A percentile compares a stretch with the other conserved stretches of the same genome.
Evolutionary conservation across 768 basidiomycete genomes (phyloP).

Genomic region (Lactarius trivialis): DNA sequence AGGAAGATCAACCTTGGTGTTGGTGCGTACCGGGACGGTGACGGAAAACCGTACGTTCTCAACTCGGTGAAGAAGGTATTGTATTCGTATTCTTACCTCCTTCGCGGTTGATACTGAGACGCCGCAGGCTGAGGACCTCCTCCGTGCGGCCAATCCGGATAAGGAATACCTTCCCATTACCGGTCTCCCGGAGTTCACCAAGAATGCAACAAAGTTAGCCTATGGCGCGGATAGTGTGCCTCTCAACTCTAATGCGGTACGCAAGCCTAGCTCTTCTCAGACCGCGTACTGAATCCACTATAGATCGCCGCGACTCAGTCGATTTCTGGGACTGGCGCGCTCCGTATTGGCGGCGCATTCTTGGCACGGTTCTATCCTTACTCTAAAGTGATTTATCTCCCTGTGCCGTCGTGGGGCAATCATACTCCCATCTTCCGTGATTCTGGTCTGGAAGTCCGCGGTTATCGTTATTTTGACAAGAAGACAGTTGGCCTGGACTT

Average conservation of each 20-base stretch:
- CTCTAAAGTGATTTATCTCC: constrained; percentile 84
- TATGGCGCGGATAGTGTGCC: constrained; percentile 79
- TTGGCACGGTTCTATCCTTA: constrained; percentile 83
- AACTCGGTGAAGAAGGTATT: constrained; percentile 79
- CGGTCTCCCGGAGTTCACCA: constrained; percentile 80
- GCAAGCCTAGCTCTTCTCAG: constrained; percentile 29
- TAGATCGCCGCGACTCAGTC: constrained; percentile 87
- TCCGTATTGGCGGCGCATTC: constrained; percentile 92
- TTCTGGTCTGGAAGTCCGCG: constrained; percentile 87
- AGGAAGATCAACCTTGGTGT: constrained; percentile 98
- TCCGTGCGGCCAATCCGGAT: constrained; percentile 62
- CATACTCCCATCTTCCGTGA: constrained; percentile 92
- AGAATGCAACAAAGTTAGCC: constrained; percentile 81
- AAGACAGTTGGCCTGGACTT: constrained; percentile 89
- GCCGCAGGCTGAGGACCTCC: constrained; percentile 65
- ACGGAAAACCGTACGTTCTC: constrained; percentile 93
- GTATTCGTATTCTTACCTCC: not conserved
- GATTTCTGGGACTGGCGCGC: constrained; percentile 96
- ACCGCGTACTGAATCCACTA: not conserved
- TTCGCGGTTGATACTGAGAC: constrained; percentile 14
- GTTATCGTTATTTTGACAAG: constrained; percentile 93
- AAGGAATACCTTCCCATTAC: constrained; percentile 98
- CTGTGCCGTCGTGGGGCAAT: constrained; percentile 95
- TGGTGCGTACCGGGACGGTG: constrained; percentile 90
- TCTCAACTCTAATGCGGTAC: constrained; percentile 62